phyloP scores from a whole-genome alignment of 2,329 filamentous ascomycete species.

The Camillea tinctor region DNA sequence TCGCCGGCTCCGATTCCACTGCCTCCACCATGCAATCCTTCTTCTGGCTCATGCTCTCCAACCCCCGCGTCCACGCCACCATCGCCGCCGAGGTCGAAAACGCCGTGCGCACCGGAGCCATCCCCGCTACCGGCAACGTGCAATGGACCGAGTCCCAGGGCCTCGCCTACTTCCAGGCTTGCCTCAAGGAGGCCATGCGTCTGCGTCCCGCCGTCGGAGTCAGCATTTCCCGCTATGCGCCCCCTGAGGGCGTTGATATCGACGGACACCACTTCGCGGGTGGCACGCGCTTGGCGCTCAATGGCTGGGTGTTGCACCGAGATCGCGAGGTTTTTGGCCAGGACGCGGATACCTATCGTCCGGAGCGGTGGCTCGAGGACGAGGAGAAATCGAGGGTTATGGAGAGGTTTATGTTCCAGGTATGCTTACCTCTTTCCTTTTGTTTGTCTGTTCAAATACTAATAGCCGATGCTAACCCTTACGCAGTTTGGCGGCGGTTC shows the following conservation, averaged over 20 bases:
- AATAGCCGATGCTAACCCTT: background rate
- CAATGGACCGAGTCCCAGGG: conserved; percentile 47
- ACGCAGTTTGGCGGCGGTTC: conserved; percentile 52
- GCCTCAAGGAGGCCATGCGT: conserved; percentile 55
- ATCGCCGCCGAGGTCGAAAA: conserved; percentile 44
- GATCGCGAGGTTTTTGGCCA: conserved; percentile 48
- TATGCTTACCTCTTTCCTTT: conserved; percentile 27
- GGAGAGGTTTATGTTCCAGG: conserved; percentile 57
- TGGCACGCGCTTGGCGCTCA: conserved; percentile 52
- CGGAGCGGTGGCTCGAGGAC: conserved; percentile 54
- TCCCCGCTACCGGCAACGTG: conserved; percentile 42
- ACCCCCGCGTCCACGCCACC: conserved; percentile 39
- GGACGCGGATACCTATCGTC: conserved; percentile 51
- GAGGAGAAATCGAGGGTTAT: conserved; percentile 44
- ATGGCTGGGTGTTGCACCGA: conserved; percentile 53
- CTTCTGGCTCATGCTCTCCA: conserved; percentile 49
- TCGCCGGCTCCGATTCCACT: conserved; percentile 61
- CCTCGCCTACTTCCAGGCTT: conserved; percentile 56
- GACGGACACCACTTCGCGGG: conserved; percentile 51
- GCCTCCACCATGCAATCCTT: conserved; percentile 59
- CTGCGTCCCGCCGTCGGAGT: conserved; percentile 55
- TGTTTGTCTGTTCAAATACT: background rate
- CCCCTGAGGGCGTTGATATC: conserved; percentile 50
- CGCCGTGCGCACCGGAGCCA: conserved; percentile 36
- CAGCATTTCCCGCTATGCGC: conserved; percentile 51